Percentiles rank a stretch among this genome's conserved stretches.
phyloP scores from a whole-genome alignment of 176 grass and related monocot species.

The Pontederia crassipes region DNA sequence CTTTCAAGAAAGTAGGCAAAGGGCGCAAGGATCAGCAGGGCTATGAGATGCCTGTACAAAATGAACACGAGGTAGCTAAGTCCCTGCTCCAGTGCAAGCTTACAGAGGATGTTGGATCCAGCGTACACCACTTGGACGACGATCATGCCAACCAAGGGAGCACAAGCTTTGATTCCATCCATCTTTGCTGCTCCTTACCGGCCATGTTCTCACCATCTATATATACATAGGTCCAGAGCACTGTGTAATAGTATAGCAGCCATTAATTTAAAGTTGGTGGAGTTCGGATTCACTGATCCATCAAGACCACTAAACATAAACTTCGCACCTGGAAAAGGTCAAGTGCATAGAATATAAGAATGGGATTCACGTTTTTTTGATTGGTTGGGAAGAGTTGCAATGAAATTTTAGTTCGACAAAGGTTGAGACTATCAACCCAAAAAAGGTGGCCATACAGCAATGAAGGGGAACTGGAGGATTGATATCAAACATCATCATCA shows the following conservation, averaged over 20 bases:
- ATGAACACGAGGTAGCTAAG: constrained; percentile 16
- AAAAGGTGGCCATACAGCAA: too few species aligned
- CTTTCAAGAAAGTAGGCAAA: constrained; percentile 19
- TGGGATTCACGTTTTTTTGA: neutral
- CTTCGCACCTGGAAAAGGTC: neutral
- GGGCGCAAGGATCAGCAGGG: constrained; percentile 10
- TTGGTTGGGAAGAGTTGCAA: neutral
- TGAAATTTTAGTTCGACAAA: too few species aligned
- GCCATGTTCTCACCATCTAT: neutral
- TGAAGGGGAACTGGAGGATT: too few species aligned
- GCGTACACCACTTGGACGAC: constrained; percentile 13
- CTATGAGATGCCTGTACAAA: constrained; percentile 19
- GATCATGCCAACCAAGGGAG: constrained; percentile 14
- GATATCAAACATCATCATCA: too few species aligned
- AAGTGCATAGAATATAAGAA: neutral
- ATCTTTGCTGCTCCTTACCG: neutral
- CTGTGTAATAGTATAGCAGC: neutral
- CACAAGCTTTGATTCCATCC: neutral
- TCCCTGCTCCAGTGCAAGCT: constrained; percentile 23
- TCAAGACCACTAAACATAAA: neutral
- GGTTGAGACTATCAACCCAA: too few species aligned
- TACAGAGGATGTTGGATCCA: constrained; percentile 23
- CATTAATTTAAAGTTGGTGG: neutral
- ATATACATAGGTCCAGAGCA: neutral
- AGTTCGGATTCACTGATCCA: constrained; percentile 15